Evolutionary conservation across 495 filamentous ascomycete genomes (phyloP), one percentile per base, ranked within the genome.

Genomic region (Neurospora sp.): DNA sequence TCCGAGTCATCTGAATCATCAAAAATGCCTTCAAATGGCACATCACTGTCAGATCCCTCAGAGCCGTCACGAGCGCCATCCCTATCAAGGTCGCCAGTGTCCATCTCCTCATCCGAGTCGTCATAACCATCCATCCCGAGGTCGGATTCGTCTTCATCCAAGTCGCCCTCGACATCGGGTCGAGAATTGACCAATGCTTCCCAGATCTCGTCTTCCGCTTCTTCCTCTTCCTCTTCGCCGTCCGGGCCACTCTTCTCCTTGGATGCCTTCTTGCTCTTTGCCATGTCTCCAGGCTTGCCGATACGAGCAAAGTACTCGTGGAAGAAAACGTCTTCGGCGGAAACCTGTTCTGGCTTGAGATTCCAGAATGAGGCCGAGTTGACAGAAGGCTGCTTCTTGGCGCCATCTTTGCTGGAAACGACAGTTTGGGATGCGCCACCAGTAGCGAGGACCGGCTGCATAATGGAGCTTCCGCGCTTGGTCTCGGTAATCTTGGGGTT

Each of bases 271-370:
- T 85, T 86, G 20, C 80, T 76, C 73, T 89, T 87, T 79, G 91
- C 89, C 39, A 74, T 73, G 70, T 80, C 78, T 39, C 82, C 84
- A 70, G 86, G 87, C 80, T 92, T 95, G 61, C 91, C 91, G 53
- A 94, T 82, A 70, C 91, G 88, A 73, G 87, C 89, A 81, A 99
- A 98, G 88, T 98, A 99, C 72, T 91, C 89, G 82, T 99, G 96
- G 88, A 99, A 99, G 88, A 99, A 99, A 59, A 92, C 93, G 76
- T 99, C 96, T 77, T 99, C 94, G 0, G 90, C 92, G 0, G 90
- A 88, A 10, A 99, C 90, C 53, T 98, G 90, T 69, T 92, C 90
- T n/a, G 88, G 85, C 79, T 91, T 93, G 87, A 92, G 91, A 76
- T 90, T 91, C 94, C 94, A 97, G 87, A 99, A 99, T 17, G 88